phyloP scores from a whole-genome alignment of 2,329 filamentous ascomycete species.

The Drechslera avenae region DNA sequence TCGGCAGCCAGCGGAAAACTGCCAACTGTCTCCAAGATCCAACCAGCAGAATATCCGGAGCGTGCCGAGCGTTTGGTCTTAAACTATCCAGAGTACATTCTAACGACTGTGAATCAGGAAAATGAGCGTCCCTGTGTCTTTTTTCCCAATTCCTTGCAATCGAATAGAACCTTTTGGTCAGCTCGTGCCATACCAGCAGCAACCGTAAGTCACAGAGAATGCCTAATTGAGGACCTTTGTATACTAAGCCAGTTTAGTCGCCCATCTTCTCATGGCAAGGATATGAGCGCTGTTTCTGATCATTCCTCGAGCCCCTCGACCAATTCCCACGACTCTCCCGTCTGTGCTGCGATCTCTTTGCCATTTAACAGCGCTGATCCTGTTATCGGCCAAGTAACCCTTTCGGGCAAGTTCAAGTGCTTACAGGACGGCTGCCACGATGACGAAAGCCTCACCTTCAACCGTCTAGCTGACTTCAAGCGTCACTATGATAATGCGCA shows the following conservation, averaged over 20 bases:
- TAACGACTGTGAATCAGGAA: conserved; percentile 11
- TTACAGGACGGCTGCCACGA: conserved; percentile 18
- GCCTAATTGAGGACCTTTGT: too few species aligned
- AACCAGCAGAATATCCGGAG: too few species aligned
- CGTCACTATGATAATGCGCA: conserved; percentile 35
- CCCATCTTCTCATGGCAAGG: not conserved
- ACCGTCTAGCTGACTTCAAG: conserved; percentile 40
- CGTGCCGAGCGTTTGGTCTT: not conserved
- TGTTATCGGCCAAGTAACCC: conserved; percentile 33
- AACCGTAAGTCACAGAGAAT: not conserved
- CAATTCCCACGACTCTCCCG: not conserved
- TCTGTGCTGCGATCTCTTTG: not conserved
- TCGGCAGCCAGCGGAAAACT: too few species aligned
- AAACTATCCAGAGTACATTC: conserved; percentile 7
- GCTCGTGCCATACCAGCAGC: not conserved
- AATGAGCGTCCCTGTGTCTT: not conserved
- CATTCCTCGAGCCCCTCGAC: too few species aligned
- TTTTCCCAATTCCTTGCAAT: not conserved
- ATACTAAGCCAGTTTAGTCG: not conserved
- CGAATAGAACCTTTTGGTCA: not conserved
- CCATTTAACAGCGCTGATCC: conserved; percentile 3
- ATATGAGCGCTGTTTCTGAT: too few species aligned
- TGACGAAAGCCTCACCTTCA: conserved; percentile 24
- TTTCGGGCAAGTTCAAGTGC: conserved; percentile 34
- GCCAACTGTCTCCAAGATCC: too few species aligned